Evolutionary conservation across 2,329 filamentous ascomycete genomes (phyloP), one percentile per base, ranked within the genome.

Genomic region (Diplodia mutila): DNA sequence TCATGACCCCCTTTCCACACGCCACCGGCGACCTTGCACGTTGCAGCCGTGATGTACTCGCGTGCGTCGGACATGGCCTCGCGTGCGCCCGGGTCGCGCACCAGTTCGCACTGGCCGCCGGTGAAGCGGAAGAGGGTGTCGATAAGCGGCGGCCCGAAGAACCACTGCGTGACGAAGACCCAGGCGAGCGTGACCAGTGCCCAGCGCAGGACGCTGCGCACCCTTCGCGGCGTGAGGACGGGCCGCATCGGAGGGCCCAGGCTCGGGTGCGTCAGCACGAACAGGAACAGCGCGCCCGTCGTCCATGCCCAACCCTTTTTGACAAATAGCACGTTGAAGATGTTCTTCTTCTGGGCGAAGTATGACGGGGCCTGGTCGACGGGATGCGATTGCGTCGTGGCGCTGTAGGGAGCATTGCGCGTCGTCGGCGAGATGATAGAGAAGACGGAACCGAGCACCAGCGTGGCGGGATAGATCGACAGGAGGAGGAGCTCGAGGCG

Each of bases 291-390:
- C 0, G 92, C 90, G 11, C 87, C 76, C 0, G 91, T 93, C 34
- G 92, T 89, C 95, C 95, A 99, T 61, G 90, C 86, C 95, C 95
- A 99, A 69, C 94, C 94, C 65, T 91, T 85, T 84, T 99, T 99
- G 75, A 99, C 95, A 76, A 98, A 99, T 74, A 93, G 86, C 55
- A 91, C 80, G 77, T 99, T 99, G 86, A 98, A 91, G 64, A 97
- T 73, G 81, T 99, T 99, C 78, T 89, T 86, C 81, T 99, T 99
- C 73, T 90, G 90, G 55, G 95, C 94, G 78, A 99, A 99, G 83
- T 98, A 99, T 76, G 86, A 90, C 2, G 91, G 91, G 61, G 90
- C 87, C 4, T 84, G 78, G 49, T 78, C 76, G 67, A 79, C 84
- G 3, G 83, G 79, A 79, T 92, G 90, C 14, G 90, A 86, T 75